Evolutionary conservation across 176 grass and related monocot species (phyloP).

Genomic region (Eleusine coracana): DNA sequence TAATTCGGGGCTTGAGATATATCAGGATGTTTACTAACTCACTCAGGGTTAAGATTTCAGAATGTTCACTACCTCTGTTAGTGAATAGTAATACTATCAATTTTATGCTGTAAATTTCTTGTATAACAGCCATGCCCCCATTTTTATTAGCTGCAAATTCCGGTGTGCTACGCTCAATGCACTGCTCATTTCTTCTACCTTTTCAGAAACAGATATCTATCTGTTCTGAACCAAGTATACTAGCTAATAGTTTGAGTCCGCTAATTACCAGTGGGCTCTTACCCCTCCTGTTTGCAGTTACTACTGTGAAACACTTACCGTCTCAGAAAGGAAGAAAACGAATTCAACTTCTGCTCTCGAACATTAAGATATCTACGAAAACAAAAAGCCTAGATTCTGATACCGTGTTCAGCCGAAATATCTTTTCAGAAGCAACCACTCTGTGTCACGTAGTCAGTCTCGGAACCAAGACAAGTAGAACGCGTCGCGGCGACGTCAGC

Average conservation of each 20-base stretch:
- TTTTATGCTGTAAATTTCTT: background rate
- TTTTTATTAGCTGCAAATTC: background rate
- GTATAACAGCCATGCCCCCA: background rate
- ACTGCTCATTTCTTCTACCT: background rate
- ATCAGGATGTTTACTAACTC: constrained; percentile 11
- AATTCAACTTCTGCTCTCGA: background rate
- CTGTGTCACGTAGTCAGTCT: background rate
- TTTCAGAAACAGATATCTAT: background rate
- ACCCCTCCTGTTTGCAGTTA: no score
- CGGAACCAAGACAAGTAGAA: background rate
- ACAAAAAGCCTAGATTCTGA: background rate
- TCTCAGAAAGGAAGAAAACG: background rate
- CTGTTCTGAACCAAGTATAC: background rate
- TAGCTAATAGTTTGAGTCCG: background rate
- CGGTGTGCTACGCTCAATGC: no score
- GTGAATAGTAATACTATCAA: background rate
- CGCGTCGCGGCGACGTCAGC: background rate
- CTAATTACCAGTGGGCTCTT: background rate
- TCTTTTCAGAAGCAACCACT: background rate
- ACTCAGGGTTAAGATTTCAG: constrained; percentile 28
- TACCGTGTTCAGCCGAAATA: background rate
- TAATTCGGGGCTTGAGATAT: no score
- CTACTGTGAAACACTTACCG: no score
- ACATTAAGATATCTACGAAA: background rate
- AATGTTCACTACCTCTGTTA: background rate